Percentiles rank a stretch among this genome's conserved stretches.
These are phyloP conservation scores for Trichothecium sympodiale DNA, from an alignment of 2,329 filamentous ascomycete species.

Conservation along the genomic window DNA sequence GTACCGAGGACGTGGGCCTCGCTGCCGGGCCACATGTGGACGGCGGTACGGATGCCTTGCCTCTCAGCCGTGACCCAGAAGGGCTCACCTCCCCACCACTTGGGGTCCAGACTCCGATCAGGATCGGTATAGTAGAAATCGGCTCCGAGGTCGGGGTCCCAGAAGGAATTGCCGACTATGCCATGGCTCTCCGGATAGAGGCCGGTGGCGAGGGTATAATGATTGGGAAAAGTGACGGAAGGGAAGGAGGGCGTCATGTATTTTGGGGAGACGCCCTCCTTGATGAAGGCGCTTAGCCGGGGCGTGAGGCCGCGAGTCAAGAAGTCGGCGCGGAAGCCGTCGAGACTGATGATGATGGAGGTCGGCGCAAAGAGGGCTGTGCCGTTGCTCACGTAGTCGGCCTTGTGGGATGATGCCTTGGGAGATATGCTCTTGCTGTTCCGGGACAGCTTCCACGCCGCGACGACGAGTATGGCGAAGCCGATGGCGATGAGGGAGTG, in stretches of 20 bases:
- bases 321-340: constrained; percentile 94
- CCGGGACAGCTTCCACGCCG: constrained; percentile 48
- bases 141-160: constrained; percentile 65
- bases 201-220: constrained; percentile 87
- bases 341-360: constrained; percentile 85
- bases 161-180: constrained; percentile 89
- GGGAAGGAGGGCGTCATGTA: constrained; percentile 95
- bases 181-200: constrained; percentile 89
- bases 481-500: constrained; percentile 39
- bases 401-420: constrained; percentile 14
- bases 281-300: constrained; percentile 64
- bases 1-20: constrained; percentile 72
- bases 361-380: constrained; percentile 84
- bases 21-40: constrained; percentile 98
- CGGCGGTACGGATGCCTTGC: constrained; percentile 64
- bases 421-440: constrained; percentile 18
- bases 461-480: constrained; percentile 43
- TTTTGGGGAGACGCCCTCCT: constrained; percentile 74
- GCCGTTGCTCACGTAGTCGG: constrained; percentile 56
- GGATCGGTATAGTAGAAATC: constrained; percentile 86
- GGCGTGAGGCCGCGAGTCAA: constrained; percentile 75
- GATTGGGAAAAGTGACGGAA: constrained; percentile 92
- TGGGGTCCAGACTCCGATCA: constrained; percentile 61
- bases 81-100: constrained; percentile 94
- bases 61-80: constrained; percentile 89